phyloP scores from a whole-genome alignment of 306 rosid species.

The Vicia sativa region DNA sequence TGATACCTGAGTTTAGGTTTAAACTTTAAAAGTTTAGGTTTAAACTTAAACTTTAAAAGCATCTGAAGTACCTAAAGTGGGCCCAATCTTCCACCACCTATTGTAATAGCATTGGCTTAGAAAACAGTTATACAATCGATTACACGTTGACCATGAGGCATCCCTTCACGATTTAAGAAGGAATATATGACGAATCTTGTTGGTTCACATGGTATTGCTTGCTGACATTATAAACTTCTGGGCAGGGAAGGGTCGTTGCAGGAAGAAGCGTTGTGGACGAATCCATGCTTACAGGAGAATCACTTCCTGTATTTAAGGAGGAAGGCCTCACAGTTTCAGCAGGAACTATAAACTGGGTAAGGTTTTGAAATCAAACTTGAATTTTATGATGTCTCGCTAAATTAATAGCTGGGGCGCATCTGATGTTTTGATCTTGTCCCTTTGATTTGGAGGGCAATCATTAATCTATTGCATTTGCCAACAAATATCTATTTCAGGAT shows the following conservation, averaged over 20 bases:
- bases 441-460: constrained; percentile 30
- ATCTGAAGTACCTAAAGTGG: constrained; percentile 24
- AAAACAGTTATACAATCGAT: constrained; percentile 20
- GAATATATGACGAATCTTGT: constrained; percentile 34
- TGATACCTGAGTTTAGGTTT: constrained; percentile 24
- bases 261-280: constrained; percentile 99
- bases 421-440: constrained; percentile 6
- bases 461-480: constrained; percentile 39
- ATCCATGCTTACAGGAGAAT: constrained; percentile 99
- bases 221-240: constrained; percentile 43
- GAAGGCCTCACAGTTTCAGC: constrained; percentile 83
- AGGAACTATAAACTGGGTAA: constrained; percentile 96
- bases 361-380: constrained; percentile 36
- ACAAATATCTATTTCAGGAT: constrained; percentile 67
- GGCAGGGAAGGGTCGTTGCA: constrained; percentile 80
- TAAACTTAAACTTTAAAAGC: constrained; percentile 11
- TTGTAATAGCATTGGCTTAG: constrained; percentile 17
- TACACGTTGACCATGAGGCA: constrained; percentile 26
- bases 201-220: constrained; percentile 30
- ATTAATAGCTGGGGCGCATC: constrained; percentile 23
- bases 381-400: constrained; percentile 29
- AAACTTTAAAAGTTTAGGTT: too few relatives aligned
- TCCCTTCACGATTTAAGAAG: constrained; percentile 30
- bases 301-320: constrained; percentile 94
- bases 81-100: constrained; percentile 7